A percentile compares a stretch with the other conserved stretches of the same genome.
These are phyloP conservation scores for Geotrichum ghanense DNA, from an alignment of 805 yeast genomes.

Conservation along the genomic window DNA sequence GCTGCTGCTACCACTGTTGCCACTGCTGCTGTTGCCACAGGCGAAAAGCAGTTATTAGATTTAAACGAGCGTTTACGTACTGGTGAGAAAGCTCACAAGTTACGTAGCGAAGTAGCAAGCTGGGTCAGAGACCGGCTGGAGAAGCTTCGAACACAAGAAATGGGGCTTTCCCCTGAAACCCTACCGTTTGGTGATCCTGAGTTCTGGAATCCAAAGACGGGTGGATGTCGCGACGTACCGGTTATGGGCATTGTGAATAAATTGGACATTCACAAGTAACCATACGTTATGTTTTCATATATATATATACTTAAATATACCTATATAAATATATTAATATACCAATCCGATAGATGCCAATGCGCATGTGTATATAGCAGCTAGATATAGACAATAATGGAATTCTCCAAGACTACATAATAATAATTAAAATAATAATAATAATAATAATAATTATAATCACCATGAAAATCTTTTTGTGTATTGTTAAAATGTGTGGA, in stretches of 20 bases:
- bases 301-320: too few species aligned
- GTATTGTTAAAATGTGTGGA: too few species aligned
- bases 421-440: too few species aligned
- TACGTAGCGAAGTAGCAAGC: conserved; percentile 62
- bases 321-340: too few species aligned
- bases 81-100: conserved; percentile 52
- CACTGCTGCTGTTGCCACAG: not conserved
- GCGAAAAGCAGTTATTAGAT: not conserved
- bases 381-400: too few species aligned
- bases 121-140: conserved; percentile 54
- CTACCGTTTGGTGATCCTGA: conserved; percentile 41
- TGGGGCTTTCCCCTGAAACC: conserved; percentile 5
- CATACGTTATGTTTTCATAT: not conserved
- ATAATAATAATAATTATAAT: too few species aligned
- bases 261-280: not conserved
- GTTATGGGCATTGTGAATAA: not conserved
- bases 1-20: not conserved
- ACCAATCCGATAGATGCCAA: too few species aligned
- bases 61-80: conserved; percentile 22
- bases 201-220: conserved; percentile 46
- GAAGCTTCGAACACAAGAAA: conserved; percentile 10
- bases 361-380: too few species aligned
- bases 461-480: not conserved
- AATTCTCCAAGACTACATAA: not conserved
- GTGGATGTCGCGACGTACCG: not conserved